These are phyloP conservation scores for Climacium dendroides DNA, from an alignment of 225 moss, liverwort and hornwort species.

Conservation along the genomic window DNA sequence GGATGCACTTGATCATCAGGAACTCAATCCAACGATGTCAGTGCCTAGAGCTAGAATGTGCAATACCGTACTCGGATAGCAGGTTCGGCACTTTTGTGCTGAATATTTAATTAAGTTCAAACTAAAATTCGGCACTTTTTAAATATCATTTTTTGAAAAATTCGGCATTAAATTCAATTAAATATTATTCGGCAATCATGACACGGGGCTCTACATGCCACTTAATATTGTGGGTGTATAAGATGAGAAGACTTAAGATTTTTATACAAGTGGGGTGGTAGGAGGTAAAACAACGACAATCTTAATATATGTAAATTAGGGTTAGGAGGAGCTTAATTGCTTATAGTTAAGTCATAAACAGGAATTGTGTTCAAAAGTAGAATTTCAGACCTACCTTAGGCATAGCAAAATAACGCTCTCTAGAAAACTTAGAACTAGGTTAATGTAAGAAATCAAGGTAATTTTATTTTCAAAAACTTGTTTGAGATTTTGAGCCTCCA, in stretches of 20 bases:
- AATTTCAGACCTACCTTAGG: background rate
- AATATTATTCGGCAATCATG: background rate
- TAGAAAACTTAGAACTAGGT: background rate
- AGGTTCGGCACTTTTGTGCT: background rate
- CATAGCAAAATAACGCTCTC: fast-evolving
- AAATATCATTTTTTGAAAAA: background rate
- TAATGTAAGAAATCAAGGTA: background rate
- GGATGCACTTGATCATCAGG: background rate
- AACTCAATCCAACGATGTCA: background rate
- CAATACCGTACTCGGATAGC: background rate
- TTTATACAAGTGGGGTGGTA: background rate
- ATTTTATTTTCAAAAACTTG: fast-evolving
- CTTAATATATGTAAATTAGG: background rate
- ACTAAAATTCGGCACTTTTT: background rate
- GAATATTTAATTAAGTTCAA: background rate
- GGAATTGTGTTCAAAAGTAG: background rate
- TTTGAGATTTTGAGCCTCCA: background rate
- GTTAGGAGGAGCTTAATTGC: background rate
- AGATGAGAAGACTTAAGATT: background rate
- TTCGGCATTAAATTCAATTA: background rate
- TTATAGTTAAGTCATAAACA: background rate
- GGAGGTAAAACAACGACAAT: background rate
- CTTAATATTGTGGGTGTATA: background rate
- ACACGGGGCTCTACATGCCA: background rate
- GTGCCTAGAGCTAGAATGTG: background rate